phyloP scores from a whole-genome alignment of 2,329 filamentous ascomycete species.

The Diaporthe citrichinensis region DNA sequence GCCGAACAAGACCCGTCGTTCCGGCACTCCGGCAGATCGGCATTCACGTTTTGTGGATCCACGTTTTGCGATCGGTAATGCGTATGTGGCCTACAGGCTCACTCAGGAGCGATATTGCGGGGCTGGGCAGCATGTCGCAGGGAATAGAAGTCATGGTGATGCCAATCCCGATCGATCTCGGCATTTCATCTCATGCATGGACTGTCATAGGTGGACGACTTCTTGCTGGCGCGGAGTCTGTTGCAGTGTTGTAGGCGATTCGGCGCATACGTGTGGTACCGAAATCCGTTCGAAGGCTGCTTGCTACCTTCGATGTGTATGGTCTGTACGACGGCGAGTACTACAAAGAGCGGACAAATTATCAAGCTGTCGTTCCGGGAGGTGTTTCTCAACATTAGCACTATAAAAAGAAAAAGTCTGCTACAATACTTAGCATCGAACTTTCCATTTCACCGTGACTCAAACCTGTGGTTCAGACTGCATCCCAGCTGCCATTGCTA shows the following conservation, averaged over 20 bases:
- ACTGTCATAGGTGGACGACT: slow-evolving; percentile 12
- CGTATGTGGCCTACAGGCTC: slow-evolving; percentile 10
- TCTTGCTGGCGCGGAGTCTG: not conserved
- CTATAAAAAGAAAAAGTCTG: not conserved
- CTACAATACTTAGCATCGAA: not conserved
- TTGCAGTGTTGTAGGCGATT: not conserved
- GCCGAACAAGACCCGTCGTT: slow-evolving; percentile 7
- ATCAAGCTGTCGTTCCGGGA: not conserved
- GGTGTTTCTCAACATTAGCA: not conserved
- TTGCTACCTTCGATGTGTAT: not conserved
- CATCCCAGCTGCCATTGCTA: not conserved
- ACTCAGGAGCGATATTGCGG: not conserved
- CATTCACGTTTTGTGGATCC: slow-evolving; percentile 4
- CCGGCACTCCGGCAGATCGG: slow-evolving; percentile 5
- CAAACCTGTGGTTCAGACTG: not conserved
- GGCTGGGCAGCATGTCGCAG: not conserved
- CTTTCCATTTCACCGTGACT: not conserved
- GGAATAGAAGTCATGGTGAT: not conserved
- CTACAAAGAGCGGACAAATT: not conserved
- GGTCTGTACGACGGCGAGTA: not conserved
- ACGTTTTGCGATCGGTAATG: not conserved
- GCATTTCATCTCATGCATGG: slow-evolving; percentile 8
- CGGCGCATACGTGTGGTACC: not conserved
- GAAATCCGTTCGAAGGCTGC: slow-evolving; percentile 16
- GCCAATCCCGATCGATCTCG: slow-evolving; percentile 8